Conservation (phyloP, 306 rosid species). For the Malus domestica region DNA sequence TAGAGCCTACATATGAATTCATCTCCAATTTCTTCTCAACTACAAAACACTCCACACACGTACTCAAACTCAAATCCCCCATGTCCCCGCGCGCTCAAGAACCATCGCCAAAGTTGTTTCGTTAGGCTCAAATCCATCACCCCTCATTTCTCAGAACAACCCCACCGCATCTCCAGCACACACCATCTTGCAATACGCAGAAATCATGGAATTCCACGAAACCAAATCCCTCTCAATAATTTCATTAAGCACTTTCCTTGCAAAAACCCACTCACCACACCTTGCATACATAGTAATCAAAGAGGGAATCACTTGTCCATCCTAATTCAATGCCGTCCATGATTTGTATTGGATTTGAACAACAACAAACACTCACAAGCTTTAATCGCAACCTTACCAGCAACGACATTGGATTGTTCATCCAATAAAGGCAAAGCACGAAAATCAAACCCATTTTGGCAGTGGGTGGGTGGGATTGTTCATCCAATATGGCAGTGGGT, state of each 20-base stretch:
- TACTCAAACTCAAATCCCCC: conserved; percentile 61
- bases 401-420: too few relatives aligned
- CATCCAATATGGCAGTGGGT: too few relatives aligned
- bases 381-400: too few relatives aligned
- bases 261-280: conserved; percentile 30
- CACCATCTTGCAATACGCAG: conserved; percentile 68
- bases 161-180: conserved; percentile 48
- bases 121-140: conserved; percentile 51
- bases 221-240: conserved; percentile 46
- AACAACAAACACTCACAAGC: too few relatives aligned
- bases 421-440: too few relatives aligned
- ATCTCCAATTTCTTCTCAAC: conserved; percentile 8
- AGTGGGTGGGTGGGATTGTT: too few relatives aligned
- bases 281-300: conserved; percentile 52
- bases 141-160: conserved; percentile 55
- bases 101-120: conserved; percentile 71
- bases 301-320: conserved; percentile 1
- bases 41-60: conserved; percentile 68
- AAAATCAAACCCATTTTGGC: too few relatives aligned
- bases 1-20: conserved; percentile 52
- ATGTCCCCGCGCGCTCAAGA: conserved; percentile 77
- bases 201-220: conserved; percentile 82
- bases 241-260: conserved; percentile 13
- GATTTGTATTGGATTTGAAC: too few relatives aligned
- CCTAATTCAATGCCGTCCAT: too few relatives aligned